Conservation (phyloP, 768 basidiomycete genomes). For the Podaxis sp. region DNA sequence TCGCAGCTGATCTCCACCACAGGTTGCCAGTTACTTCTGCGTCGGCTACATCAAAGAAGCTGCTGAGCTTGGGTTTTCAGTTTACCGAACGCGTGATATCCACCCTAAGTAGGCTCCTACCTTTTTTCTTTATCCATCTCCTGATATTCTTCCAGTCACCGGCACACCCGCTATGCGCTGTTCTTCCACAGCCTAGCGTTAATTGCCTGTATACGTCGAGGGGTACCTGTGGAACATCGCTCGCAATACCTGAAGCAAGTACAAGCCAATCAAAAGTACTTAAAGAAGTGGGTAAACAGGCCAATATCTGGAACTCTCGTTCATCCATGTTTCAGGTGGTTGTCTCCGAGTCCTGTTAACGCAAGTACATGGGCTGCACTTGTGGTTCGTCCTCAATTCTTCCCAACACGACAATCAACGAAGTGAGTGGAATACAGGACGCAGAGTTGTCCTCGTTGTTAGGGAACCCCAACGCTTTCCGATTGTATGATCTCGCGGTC, state of each 20-base stretch:
- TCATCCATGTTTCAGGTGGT: conserved; percentile 46
- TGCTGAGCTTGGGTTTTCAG: conserved; percentile 58
- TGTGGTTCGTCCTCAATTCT: conserved; percentile 42
- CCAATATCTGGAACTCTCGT: neutral
- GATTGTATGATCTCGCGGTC: conserved; percentile 68
- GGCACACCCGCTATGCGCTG: conserved; percentile 65
- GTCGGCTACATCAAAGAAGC: conserved; percentile 61
- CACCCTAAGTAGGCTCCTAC: conserved; percentile 67
- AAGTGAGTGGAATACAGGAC: conserved; percentile 40
- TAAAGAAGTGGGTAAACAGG: conserved; percentile 43
- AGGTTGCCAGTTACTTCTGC: conserved; percentile 67
- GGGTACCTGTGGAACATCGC: conserved; percentile 32
- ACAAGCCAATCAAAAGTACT: conserved; percentile 57
- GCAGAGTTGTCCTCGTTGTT: conserved; percentile 66
- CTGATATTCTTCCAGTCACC: conserved; percentile 43
- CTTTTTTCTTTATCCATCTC: neutral
- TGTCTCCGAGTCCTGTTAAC: conserved; percentile 69
- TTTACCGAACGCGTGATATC: conserved; percentile 55
- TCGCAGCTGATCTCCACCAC: neutral
- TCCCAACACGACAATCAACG: neutral
- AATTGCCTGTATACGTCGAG: conserved; percentile 56
- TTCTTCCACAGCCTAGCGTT: conserved; percentile 74
- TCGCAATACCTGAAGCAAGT: conserved; percentile 55
- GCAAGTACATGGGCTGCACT: conserved; percentile 67
- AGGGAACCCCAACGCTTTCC: conserved; percentile 57